Evolutionary conservation across 2,329 filamentous ascomycete genomes (phyloP).

Genomic region (Aspergillus terreus): DNA sequence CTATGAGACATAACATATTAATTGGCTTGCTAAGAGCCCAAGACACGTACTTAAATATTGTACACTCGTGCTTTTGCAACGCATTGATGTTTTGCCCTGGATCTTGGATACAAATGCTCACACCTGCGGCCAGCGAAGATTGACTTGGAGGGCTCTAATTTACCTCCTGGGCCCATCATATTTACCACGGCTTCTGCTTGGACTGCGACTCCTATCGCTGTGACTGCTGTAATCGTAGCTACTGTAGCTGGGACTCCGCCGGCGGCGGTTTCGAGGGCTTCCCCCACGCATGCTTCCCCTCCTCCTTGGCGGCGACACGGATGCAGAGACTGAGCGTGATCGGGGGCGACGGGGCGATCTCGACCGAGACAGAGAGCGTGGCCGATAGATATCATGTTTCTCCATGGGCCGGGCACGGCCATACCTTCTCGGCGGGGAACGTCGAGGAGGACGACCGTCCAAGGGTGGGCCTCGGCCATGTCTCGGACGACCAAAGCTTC

Average conservation of each 20-base stretch:
- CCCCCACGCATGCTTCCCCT: constrained; percentile 30
- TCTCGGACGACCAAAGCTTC: constrained; percentile 52
- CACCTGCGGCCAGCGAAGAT: background rate
- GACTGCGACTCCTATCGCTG: constrained; percentile 47
- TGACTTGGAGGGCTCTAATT: background rate
- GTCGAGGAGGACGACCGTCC: constrained; percentile 20
- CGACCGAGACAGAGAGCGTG: constrained; percentile 54
- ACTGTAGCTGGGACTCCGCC: constrained; percentile 60
- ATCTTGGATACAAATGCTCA: no score
- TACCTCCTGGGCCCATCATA: constrained; percentile 25
- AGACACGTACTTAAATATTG: no score
- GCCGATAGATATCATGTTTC: constrained; percentile 55
- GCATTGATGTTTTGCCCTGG: no score
- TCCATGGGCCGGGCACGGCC: constrained; percentile 43
- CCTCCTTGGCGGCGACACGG: constrained; percentile 40
- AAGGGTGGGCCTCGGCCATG: constrained; percentile 26
- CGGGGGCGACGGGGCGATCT: constrained; percentile 36
- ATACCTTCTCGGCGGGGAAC: constrained; percentile 37
- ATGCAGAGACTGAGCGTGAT: constrained; percentile 39
- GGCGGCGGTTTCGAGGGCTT: constrained; percentile 40
- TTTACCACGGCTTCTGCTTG: constrained; percentile 29
- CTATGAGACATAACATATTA: no score
- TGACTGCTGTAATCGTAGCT: constrained; percentile 60
- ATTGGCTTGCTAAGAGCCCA: no score
- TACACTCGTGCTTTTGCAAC: no score